Percentiles rank a stretch among this genome's conserved stretches.
phyloP scores from a whole-genome alignment of 148 eudicot genomes.

The Fagopyrum tataricum region DNA sequence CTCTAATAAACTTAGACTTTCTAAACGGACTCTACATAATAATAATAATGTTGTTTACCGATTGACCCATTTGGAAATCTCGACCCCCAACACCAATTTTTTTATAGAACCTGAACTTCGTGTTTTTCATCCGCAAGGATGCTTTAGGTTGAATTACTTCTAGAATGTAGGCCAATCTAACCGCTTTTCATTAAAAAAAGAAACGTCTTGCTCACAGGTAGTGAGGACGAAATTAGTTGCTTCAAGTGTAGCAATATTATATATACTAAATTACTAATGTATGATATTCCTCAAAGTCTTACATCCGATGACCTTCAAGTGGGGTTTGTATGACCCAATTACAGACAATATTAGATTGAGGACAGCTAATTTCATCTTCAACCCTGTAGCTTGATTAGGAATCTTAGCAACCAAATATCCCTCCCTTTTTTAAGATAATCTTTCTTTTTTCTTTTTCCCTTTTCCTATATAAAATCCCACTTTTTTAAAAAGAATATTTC shows the following conservation, averaged over 20 bases:
- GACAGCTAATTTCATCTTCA: not conserved
- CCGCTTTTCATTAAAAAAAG: too few species aligned
- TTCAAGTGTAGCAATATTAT: not conserved
- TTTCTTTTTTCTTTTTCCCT: not conserved
- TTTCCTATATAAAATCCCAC: not conserved
- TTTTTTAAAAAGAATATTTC: not conserved
- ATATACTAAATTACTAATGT: not conserved
- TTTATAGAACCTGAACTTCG: too few species aligned
- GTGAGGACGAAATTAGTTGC: not conserved
- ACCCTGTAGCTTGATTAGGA: conserved; percentile 13
- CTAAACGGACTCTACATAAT: too few species aligned
- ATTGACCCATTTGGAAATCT: too few species aligned
- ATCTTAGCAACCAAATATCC: conserved; percentile 5
- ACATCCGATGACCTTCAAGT: not conserved
- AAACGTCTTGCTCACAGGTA: not conserved
- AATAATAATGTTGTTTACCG: too few species aligned
- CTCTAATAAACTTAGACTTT: too few species aligned
- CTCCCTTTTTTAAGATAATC: not conserved
- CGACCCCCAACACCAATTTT: too few species aligned
- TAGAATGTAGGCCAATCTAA: too few species aligned
- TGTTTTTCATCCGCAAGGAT: too few species aligned
- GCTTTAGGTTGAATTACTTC: too few species aligned
- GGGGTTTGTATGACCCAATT: conserved; percentile 13
- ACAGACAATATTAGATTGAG: not conserved
- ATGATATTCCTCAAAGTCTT: not conserved